Base-by-base conservation (phyloP, 495 filamentous ascomycete genomes). In the Penicillium malachiteum region DNA sequence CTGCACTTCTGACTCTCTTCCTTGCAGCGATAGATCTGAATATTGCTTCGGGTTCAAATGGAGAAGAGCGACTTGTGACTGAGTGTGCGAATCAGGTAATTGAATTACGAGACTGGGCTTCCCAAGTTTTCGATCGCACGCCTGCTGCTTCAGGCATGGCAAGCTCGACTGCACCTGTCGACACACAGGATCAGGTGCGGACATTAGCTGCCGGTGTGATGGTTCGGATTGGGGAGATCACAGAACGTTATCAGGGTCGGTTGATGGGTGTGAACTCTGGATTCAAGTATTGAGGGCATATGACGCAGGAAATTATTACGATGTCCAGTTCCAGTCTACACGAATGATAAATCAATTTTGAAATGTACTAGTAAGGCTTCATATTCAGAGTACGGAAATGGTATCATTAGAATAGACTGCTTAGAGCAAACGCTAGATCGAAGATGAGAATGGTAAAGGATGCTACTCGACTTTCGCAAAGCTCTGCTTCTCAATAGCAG, bases 21-120 rank as follows among this genome's bases (percentile, higher is more conserved):
- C 73, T 96, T 32, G 87, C 87, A n/a, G 54, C 96, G 18, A 70
- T 97, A 10, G 91, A 96, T 52, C 76, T 96, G n/a, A 96, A 96
- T 54, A 71, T 75, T 37, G 73, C 63, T 17, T 75, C 74, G 55
- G 73, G 78, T 44, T 78, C 80, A 7, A 66, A 88, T 8, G 86
- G 80, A 30, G 81, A 84, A 53, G 81, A 84, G 55, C 80, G 84
- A 35, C 88, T 93, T 66, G 88, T 92, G 44, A 81, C 71, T 0
- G 74, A 78, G 37, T 70, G 69, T 38, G 76, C 70, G 39, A 62
- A 46, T 52, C 66, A 70, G 58, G 73, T 68, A 46, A 74, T 69
- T 26, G 79, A 65, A 69, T 63, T 65, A 56, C 73, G 62, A 48
- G 79, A 69, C 46, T 80, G 66, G 78, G 74, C 60, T 40, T 75